Percentiles rank a stretch among this genome's conserved stretches.
phyloP scores from a whole-genome alignment of 139 green algal species.

The Diplosphaera chodatii region DNA sequence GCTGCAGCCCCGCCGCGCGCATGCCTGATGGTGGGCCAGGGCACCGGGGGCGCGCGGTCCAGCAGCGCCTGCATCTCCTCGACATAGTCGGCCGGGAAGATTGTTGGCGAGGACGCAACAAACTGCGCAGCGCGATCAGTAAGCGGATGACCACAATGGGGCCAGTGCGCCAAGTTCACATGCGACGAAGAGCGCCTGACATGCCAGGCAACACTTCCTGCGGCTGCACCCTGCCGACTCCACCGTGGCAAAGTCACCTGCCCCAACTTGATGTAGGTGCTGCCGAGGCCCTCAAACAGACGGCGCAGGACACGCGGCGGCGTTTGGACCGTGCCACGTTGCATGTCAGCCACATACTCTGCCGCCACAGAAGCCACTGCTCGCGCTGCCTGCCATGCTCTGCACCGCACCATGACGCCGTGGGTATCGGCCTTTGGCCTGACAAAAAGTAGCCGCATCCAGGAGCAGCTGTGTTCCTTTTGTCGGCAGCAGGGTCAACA shows the following conservation, averaged over 20 bases:
- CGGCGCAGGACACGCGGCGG: constrained; percentile 42
- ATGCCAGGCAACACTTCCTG: too few relatives aligned
- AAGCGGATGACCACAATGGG: too few relatives aligned
- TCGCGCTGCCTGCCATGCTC: not conserved
- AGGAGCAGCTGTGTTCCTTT: too few relatives aligned
- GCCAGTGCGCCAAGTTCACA: too few relatives aligned
- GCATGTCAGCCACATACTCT: not conserved
- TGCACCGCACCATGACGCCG: too few relatives aligned
- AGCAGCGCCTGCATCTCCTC: constrained; percentile 95
- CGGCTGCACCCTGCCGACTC: not conserved
- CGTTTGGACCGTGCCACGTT: not conserved
- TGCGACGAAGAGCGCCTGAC: too few relatives aligned
- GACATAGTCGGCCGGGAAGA: constrained; percentile 95
- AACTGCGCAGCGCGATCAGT: constrained; percentile 50
- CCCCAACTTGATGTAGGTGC: constrained; percentile 92
- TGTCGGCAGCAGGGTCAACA: too few relatives aligned
- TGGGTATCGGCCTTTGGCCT: too few relatives aligned
- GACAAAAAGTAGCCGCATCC: too few relatives aligned
- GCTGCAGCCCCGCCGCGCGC: too few relatives aligned
- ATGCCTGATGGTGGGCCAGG: constrained; percentile 66
- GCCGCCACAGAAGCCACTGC: not conserved
- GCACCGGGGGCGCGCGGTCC: constrained; percentile 79
- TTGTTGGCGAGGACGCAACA: constrained; percentile 84
- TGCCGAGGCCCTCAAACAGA: constrained; percentile 92
- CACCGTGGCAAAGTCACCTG: constrained; percentile 11